These are phyloP conservation scores for Penicillium crystallinum DNA, from an alignment of 495 filamentous ascomycete genomes.

Conservation along the genomic window DNA sequence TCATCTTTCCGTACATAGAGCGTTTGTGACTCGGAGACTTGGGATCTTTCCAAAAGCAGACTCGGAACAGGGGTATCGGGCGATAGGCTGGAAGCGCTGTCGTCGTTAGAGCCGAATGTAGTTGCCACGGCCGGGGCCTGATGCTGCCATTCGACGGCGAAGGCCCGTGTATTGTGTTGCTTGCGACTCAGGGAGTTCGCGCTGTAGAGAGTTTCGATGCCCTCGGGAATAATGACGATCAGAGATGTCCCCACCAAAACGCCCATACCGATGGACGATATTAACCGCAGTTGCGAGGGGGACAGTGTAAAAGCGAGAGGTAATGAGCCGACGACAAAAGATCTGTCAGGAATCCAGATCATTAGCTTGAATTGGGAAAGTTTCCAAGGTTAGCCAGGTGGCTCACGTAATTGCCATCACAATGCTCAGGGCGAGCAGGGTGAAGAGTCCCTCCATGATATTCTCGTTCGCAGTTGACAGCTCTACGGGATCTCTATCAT, in stretches of 20 bases:
- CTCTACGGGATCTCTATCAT: slow-evolving; percentile 26
- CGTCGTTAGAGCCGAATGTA: slow-evolving; percentile 5
- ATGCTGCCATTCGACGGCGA: slow-evolving; percentile 28
- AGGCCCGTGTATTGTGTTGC: slow-evolving; percentile 25
- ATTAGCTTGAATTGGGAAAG: slow-evolving; percentile 5
- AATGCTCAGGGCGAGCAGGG: slow-evolving; percentile 76
- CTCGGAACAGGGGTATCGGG: slow-evolving; percentile 13
- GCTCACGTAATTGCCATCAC: slow-evolving; percentile 94
- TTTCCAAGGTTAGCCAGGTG: neutral
- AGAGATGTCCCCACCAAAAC: slow-evolving; percentile 91
- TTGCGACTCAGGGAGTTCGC: slow-evolving; percentile 38
- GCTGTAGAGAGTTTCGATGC: slow-evolving; percentile 84
- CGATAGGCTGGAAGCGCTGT: neutral
- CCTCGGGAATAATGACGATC: slow-evolving; percentile 96
- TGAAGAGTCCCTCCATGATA: slow-evolving; percentile 74
- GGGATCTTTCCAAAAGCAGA: slow-evolving; percentile 14
- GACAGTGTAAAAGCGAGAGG: slow-evolving; percentile 87
- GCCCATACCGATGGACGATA: slow-evolving; percentile 90
- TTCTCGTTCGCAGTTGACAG: slow-evolving; percentile 22
- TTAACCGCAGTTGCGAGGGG: slow-evolving; percentile 79
- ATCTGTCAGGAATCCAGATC: slow-evolving; percentile 51
- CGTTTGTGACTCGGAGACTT: slow-evolving; percentile 7
- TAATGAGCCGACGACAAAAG: slow-evolving; percentile 89
- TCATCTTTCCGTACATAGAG: slow-evolving; percentile 27
- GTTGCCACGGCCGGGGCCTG: slow-evolving; percentile 21